Evolutionary conservation across 2,329 filamentous ascomycete genomes (phyloP), one percentile per base, ranked within the genome.

Genomic region (Huntiella decipiens): DNA sequence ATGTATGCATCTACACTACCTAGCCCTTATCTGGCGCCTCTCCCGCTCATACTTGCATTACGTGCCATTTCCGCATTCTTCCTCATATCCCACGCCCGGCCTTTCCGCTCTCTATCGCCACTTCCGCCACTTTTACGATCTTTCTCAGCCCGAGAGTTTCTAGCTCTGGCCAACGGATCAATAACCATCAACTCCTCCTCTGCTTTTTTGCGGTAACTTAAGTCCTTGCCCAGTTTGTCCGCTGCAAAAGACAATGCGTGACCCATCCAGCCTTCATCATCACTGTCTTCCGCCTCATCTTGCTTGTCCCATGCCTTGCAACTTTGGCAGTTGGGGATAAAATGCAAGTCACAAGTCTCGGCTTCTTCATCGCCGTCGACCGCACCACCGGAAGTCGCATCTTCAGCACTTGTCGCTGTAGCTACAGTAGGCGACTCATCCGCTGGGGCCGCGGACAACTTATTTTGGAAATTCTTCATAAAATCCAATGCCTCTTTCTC

Each of bases 271-370:
- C 77, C 78, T 42, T 73, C 68, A 42, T 75, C 75, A 10, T 52
- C 47, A 17, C 44, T 46, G 4, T 48, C 33, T 2, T 66, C 65
- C 16, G 70, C 66, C 10, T 67, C 66, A 3, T 68, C 73, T 36
- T 67, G 68, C 54, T 77, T 71, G 56, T 92, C 82, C 85, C 87
- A 94, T 0, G 79, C 74, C 49, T 74, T 77, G 60, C 91, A 96
- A 38, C 85, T 94, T 58, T 94, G 85, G 60, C 91, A 98, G 55
- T 92, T 83, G 42, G 82, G 82, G 52, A 98, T 92, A 60, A 96
- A 98, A 59, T 98, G 91, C 33, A 98, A 64, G 59, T 96, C 91
- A 57, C 91, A 98, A 3, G 92, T 68, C 43, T 71, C 71, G 2
- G 76, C 78, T 58, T 92, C 84, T 35, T 81, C 75, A 2, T 79